A percentile compares a stretch with the other conserved stretches of the same genome.
Conservation (phyloP, 177 flowering plant genomes). For the Tripterygium wilfordii region DNA sequence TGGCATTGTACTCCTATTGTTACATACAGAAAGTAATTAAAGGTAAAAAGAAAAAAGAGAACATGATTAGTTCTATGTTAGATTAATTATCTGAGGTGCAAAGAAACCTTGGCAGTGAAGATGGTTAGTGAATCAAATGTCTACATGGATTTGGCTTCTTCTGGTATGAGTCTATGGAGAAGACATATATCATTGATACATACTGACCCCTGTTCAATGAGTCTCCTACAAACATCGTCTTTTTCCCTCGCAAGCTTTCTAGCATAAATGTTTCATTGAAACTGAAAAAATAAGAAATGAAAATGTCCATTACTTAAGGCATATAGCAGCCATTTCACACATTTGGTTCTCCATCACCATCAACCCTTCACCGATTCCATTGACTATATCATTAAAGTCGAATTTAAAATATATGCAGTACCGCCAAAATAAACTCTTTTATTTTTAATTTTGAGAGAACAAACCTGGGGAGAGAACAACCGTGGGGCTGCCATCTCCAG, state of each 20-base stretch:
- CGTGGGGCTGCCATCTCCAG: constrained; percentile 86
- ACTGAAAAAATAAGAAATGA: too few relatives aligned
- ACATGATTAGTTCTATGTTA: not conserved
- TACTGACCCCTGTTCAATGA: constrained; percentile 82
- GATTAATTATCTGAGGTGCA: not conserved
- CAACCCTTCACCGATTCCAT: too few relatives aligned
- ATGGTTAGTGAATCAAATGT: constrained; percentile 61
- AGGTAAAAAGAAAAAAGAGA: not conserved
- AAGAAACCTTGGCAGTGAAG: constrained; percentile 61
- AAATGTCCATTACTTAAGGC: too few relatives aligned
- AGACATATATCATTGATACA: constrained; percentile 84
- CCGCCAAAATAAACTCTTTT: too few relatives aligned
- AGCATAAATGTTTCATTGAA: constrained; percentile 89
- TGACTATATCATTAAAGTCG: too few relatives aligned
- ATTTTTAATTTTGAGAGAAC: not conserved
- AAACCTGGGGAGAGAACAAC: constrained; percentile 66
- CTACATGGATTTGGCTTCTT: constrained; percentile 61
- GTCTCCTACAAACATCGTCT: constrained; percentile 90
- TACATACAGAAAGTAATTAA: not conserved
- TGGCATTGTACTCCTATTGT: constrained; percentile 89
- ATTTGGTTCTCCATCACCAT: too few relatives aligned
- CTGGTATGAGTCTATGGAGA: constrained; percentile 65
- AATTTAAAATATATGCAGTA: too few relatives aligned
- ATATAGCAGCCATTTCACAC: too few relatives aligned
- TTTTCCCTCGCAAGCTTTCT: constrained; percentile 73